phyloP scores from a whole-genome alignment of 768 basidiomycete genomes.

The Boletus reticulatus region DNA sequence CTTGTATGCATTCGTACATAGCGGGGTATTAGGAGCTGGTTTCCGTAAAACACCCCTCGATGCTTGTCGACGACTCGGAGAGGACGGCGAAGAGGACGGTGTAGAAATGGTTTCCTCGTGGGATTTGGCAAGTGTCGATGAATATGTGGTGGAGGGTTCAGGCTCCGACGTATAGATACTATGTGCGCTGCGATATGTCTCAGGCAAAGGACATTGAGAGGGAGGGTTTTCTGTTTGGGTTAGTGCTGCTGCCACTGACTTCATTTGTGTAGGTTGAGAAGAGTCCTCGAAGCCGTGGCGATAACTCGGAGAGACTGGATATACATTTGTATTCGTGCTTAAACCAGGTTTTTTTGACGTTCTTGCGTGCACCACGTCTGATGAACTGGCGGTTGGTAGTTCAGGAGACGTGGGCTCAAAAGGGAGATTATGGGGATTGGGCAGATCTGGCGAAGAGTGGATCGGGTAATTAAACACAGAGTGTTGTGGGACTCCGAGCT shows the following conservation, averaged over 20 bases:
- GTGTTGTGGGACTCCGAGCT: slow-evolving; percentile 31
- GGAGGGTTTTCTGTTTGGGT: background rate
- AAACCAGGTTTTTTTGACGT: slow-evolving; percentile 1
- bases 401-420: background rate
- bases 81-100: background rate
- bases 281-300: background rate
- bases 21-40: background rate
- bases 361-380: background rate
- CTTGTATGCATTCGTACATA: background rate
- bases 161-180: background rate
- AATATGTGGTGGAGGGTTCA: background rate
- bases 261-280: background rate
- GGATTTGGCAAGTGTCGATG: slow-evolving; percentile 11
- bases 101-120: background rate
- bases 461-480: slow-evolving; percentile 25
- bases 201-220: background rate
- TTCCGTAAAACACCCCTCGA: slow-evolving; percentile 5
- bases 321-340: slow-evolving; percentile 1
- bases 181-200: background rate
- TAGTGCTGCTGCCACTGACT: background rate
- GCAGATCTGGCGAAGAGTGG: slow-evolving; percentile 17
- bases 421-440: slow-evolving; percentile 22
- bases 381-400: background rate
- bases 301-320: background rate
- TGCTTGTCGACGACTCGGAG: background rate